Percentiles rank a stretch among this genome's conserved stretches.
Conservation (phyloP, 192 early-diverging fungal species). For the Chytriomyces sp. region DNA sequence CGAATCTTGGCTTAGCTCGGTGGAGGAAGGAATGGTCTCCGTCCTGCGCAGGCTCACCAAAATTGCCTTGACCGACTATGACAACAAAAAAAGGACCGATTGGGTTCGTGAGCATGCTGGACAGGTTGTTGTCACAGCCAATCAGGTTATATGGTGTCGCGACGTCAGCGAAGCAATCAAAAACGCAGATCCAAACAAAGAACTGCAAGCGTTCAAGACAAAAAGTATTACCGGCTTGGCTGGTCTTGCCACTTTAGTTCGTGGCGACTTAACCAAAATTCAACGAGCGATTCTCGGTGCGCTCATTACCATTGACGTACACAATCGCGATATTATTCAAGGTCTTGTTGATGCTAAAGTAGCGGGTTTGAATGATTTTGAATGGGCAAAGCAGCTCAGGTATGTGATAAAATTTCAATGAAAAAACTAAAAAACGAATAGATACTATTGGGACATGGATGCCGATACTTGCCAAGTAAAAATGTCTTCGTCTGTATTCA, state of each 20-base stretch:
- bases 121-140: slow-evolving; percentile 60
- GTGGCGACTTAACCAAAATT: slow-evolving; percentile 59
- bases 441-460: slow-evolving; percentile 64
- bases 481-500: slow-evolving; percentile 61
- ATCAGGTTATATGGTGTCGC: slow-evolving; percentile 57
- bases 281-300: slow-evolving; percentile 61
- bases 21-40: slow-evolving; percentile 63
- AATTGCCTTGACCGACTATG: slow-evolving; percentile 54
- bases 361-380: slow-evolving; percentile 53
- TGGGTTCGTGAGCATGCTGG: slow-evolving; percentile 63
- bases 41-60: slow-evolving; percentile 54
- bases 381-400: slow-evolving; percentile 63
- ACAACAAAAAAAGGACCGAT: slow-evolving; percentile 48
- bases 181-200: slow-evolving; percentile 40
- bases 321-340: slow-evolving; percentile 62
- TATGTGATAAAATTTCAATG: too few relatives aligned
- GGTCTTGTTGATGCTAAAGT: slow-evolving; percentile 50
- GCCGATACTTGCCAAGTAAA: slow-evolving; percentile 60
- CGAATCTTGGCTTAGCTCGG: slow-evolving; percentile 59
- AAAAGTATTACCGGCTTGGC: slow-evolving; percentile 49
- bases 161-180: slow-evolving; percentile 56
- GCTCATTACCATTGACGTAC: slow-evolving; percentile 64
- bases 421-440: too few relatives aligned
- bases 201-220: slow-evolving; percentile 43
- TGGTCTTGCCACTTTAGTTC: slow-evolving; percentile 53